Percentiles rank a stretch among this genome's conserved stretches.
phyloP scores from a whole-genome alignment of 148 eudicot genomes.

The Selenicereus undatus region DNA sequence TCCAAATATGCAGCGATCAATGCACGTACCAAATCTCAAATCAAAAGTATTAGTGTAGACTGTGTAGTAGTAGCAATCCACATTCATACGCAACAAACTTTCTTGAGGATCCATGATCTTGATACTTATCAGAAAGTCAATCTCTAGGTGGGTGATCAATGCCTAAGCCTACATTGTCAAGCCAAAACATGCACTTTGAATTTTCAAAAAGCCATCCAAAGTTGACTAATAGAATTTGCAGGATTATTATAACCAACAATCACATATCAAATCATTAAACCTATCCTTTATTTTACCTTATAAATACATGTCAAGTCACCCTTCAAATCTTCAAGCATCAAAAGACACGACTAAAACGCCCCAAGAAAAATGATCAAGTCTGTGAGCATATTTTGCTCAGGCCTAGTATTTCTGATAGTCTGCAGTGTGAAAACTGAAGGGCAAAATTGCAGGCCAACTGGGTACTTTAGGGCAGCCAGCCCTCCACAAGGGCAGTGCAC shows the following conservation, averaged over 20 bases:
- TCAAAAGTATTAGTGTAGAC: too few relatives aligned
- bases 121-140: too few relatives aligned
- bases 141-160: too few relatives aligned
- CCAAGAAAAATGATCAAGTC: conserved; percentile 6
- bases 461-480: conserved; percentile 24
- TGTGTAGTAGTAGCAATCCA: too few relatives aligned
- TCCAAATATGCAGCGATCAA: too few relatives aligned
- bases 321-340: not conserved
- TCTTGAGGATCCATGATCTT: too few relatives aligned
- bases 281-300: not conserved
- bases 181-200: conserved; percentile 3
- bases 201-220: conserved; percentile 21
- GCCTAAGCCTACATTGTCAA: not conserved
- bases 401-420: conserved; percentile 15
- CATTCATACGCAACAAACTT: too few relatives aligned
- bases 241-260: not conserved
- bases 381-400: conserved; percentile 8
- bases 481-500: conserved; percentile 36
- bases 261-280: conserved; percentile 8
- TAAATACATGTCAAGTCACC: not conserved
- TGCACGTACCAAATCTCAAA: too few relatives aligned
- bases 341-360: not conserved
- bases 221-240: conserved; percentile 16
- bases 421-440: conserved; percentile 21
- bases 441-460: conserved; percentile 37